Conservation (phyloP, 352 stramenopile genomes). For the Nothophytophthora sp. region DNA sequence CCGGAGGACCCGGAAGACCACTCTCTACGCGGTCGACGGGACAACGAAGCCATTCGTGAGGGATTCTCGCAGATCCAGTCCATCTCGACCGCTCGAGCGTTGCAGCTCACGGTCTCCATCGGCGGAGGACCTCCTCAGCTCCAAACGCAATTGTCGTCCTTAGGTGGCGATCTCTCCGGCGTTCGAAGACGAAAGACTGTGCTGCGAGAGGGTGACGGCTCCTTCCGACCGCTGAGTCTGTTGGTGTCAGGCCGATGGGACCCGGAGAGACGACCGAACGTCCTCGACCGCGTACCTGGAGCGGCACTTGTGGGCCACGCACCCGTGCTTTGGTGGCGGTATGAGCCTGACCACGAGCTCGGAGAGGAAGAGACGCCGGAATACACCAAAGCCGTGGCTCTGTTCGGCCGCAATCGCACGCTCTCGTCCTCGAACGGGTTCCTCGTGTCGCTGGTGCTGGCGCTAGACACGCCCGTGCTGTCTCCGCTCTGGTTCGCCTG, state of each 20-base stretch:
- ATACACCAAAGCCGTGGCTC: constrained; percentile 50
- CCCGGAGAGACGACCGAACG: constrained; percentile 12
- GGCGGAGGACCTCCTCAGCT: constrained; percentile 13
- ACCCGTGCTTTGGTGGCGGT: constrained; percentile 62
- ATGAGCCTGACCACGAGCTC: constrained; percentile 33
- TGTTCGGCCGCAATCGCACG: constrained; percentile 50
- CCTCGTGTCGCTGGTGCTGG: constrained; percentile 58
- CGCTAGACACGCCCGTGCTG: constrained; percentile 59
- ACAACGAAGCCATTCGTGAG: constrained; percentile 58
- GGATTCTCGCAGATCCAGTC: constrained; percentile 83
- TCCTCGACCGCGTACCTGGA: constrained; percentile 43
- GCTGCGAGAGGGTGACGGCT: constrained; percentile 9
- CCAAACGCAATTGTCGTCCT: no score
- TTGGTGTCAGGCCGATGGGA: constrained; percentile 59
- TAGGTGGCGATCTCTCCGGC: no score
- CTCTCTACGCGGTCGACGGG: constrained; percentile 44
- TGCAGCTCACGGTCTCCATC: constrained; percentile 56
- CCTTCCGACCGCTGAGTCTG: constrained; percentile 50
- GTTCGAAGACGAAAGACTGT: constrained; percentile 17
- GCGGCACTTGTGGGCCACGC: constrained; percentile 33
- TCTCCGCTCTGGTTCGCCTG: constrained; percentile 69
- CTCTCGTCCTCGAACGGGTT: constrained; percentile 66
- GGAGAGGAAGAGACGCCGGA: constrained; percentile 21
- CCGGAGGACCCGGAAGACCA: constrained; percentile 10
- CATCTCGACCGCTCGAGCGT: constrained; percentile 53